Evolutionary conservation across 2,329 filamentous ascomycete species (phyloP).

Genomic region (Fusarium lyarnte): DNA sequence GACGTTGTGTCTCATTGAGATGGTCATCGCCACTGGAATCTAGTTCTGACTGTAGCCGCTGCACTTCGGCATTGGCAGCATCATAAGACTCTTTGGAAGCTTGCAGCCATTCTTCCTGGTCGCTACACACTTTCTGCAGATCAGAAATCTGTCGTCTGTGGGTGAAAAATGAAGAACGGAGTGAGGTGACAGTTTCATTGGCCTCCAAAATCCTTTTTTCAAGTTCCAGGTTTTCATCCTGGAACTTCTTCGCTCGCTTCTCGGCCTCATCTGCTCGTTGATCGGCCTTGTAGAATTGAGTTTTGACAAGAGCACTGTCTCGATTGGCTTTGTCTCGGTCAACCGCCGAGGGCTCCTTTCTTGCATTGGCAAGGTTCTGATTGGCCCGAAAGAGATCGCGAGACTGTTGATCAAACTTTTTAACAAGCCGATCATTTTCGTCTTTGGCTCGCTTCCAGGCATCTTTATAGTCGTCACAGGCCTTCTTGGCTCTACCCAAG

Average conservation of each 20-base stretch:
- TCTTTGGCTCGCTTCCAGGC: background rate
- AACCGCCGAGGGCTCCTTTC: background rate
- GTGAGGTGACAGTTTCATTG: no score
- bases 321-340: background rate
- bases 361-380: background rate
- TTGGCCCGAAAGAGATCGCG: background rate
- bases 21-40: background rate
- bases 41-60: background rate
- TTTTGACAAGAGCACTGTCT: rapidly evolving
- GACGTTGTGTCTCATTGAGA: background rate
- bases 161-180: no score
- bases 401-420: background rate
- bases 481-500: background rate
- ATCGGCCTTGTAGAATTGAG: background rate
- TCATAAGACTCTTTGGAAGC: no score
- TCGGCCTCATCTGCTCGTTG: rapidly evolving
- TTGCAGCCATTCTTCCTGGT: no score
- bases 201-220: background rate
- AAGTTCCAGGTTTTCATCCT: no score
- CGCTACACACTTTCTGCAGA: no score
- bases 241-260: no score
- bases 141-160: no score
- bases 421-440: no score
- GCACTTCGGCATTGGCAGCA: background rate
- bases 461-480: background rate